phyloP scores from a whole-genome alignment of 208 protist genomes.

The Tritrichomonas musculus region DNA sequence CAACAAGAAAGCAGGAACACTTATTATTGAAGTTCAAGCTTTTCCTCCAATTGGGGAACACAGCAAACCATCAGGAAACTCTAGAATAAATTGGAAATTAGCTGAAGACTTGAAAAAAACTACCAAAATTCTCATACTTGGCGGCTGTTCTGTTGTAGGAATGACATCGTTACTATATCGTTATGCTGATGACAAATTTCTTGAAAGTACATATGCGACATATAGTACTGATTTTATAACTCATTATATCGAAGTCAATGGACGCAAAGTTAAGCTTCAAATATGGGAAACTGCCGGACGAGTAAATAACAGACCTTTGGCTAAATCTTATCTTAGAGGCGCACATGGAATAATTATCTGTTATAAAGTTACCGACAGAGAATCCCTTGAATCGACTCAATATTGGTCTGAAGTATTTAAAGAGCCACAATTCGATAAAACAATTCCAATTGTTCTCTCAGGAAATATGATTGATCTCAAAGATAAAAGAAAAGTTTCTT shows the following conservation, averaged over 20 bases:
- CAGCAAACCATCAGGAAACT: too few species aligned
- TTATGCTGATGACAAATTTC: background rate
- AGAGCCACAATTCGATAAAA: too few species aligned
- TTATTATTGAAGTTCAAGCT: too few species aligned
- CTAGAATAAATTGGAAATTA: too few species aligned
- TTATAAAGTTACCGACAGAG: background rate
- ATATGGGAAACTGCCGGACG: constrained; percentile 23
- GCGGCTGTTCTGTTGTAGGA: too few species aligned
- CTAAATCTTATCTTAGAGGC: background rate
- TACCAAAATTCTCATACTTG: too few species aligned
- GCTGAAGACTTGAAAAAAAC: too few species aligned
- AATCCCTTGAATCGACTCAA: background rate
- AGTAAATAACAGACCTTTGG: background rate
- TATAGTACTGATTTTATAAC: background rate
- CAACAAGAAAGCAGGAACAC: too few species aligned
- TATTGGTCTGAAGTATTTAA: background rate
- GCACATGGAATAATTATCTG: background rate
- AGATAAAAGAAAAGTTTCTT: background rate
- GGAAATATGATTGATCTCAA: background rate
- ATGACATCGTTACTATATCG: too few species aligned
- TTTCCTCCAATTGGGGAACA: too few species aligned
- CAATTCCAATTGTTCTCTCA: background rate
- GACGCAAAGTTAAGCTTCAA: background rate
- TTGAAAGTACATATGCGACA: background rate
- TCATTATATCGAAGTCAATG: background rate